phyloP scores from a whole-genome alignment of 164 flowering plant species.

The Amborella trichopoda region DNA sequence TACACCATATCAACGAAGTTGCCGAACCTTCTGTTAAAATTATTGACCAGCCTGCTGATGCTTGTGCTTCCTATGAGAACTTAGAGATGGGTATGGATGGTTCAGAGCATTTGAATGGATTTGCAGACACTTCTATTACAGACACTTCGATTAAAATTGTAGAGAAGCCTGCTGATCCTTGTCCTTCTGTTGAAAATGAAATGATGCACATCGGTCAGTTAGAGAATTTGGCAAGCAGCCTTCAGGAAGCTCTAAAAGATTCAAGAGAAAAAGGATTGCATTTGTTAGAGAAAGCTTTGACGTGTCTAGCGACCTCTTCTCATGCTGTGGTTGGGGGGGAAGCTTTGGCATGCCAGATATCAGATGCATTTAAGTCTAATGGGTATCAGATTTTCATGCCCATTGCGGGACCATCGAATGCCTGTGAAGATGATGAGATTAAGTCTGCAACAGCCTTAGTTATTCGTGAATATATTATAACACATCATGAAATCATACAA shows the following conservation, averaged over 20 bases:
- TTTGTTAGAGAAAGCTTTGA: constrained; percentile 23
- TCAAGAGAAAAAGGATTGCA: constrained; percentile 24
- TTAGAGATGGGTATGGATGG: too few relatives aligned
- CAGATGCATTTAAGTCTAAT: constrained; percentile 17
- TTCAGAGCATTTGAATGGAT: too few relatives aligned
- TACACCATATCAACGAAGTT: too few relatives aligned
- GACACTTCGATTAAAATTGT: too few relatives aligned
- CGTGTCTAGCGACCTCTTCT: constrained; percentile 11
- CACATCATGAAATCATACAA: constrained; percentile 18
- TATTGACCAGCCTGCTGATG: too few relatives aligned
- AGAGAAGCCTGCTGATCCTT: too few relatives aligned
- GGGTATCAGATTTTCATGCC: constrained; percentile 26
- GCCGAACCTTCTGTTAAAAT: too few relatives aligned
- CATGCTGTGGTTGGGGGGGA: constrained; percentile 7
- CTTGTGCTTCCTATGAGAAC: too few relatives aligned
- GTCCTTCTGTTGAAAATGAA: constrained; percentile 2
- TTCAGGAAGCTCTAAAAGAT: constrained; percentile 12
- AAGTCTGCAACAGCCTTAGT: constrained; percentile 30
- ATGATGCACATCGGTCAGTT: constrained; percentile 7
- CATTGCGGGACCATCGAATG: constrained; percentile 5
- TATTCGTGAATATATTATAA: constrained; percentile 24
- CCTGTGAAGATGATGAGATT: constrained; percentile 22
- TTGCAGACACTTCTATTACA: too few relatives aligned
- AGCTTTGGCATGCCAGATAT: constrained; percentile 21
- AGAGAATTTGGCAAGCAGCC: constrained; percentile 16